Conservation (phyloP, 192 early-diverging fungal genomes). For the Umbelopsis ramanniana region DNA sequence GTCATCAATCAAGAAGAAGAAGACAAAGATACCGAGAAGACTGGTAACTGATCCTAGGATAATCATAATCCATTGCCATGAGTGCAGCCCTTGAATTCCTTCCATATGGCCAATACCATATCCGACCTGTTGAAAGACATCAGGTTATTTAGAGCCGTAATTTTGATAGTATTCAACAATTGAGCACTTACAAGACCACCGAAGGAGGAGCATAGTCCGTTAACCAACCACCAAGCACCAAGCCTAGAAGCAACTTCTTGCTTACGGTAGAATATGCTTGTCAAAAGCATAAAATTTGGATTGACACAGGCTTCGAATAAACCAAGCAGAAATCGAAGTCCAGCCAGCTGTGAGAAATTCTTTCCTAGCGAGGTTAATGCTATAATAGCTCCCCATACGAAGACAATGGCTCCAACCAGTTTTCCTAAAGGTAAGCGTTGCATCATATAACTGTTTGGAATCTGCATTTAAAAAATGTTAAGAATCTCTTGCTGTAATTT, state of each 20-base stretch:
- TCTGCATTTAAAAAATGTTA: background rate
- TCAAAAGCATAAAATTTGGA: conserved; percentile 29
- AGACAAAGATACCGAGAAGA: conserved; percentile 27
- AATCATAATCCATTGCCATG: conserved; percentile 42
- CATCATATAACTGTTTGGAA: conserved; percentile 34
- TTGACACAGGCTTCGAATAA: conserved; percentile 32
- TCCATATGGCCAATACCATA: conserved; percentile 32
- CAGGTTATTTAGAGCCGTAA: background rate
- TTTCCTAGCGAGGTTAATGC: conserved; percentile 3
- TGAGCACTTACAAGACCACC: conserved; percentile 14
- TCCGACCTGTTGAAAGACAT: background rate
- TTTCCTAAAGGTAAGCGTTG: conserved; percentile 25
- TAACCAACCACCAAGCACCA: conserved; percentile 27
- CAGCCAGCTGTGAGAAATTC: conserved; percentile 31
- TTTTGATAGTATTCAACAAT: background rate
- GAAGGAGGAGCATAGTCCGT: background rate
- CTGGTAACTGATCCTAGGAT: conserved; percentile 31
- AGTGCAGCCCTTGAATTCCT: background rate
- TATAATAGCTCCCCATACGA: conserved; percentile 24
- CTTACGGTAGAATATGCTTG: conserved; percentile 29
- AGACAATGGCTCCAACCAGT: conserved; percentile 24
- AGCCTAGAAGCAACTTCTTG: conserved; percentile 25
- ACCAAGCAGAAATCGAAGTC: conserved; percentile 30
- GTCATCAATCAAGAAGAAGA: conserved; percentile 37
- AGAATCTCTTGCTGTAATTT: background rate